These are phyloP conservation scores for Amoeboaphelidium protococcarum DNA, from an alignment of 371 early-diverging fungal genomes.

Conservation along the genomic window DNA sequence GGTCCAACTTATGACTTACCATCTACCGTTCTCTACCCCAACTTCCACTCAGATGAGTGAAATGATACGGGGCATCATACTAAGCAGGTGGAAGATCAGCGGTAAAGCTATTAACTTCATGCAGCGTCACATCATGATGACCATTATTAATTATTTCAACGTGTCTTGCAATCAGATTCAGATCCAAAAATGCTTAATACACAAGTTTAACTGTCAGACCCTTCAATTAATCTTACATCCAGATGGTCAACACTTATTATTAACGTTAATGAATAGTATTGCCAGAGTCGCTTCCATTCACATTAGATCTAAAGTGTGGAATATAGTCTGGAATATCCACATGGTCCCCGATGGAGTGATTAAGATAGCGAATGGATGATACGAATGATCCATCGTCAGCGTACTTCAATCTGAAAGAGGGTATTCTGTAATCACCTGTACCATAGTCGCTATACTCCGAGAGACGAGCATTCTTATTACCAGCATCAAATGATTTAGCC, in stretches of 20 bases:
- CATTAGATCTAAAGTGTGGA: neutral
- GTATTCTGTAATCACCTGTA: neutral
- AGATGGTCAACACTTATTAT: neutral
- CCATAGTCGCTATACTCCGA: neutral
- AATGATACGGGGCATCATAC: neutral
- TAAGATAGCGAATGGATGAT: neutral
- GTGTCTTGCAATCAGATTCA: too few species aligned
- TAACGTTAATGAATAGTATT: neutral
- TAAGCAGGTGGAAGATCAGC: neutral
- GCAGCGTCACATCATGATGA: neutral
- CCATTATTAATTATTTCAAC: too few species aligned
- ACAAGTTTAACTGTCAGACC: too few species aligned
- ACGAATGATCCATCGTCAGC: neutral
- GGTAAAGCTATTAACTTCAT: neutral
- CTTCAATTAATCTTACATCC: too few species aligned
- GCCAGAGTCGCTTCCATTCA: too few species aligned
- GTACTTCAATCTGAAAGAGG: neutral
- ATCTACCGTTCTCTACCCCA: neutral
- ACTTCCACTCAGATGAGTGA: neutral
- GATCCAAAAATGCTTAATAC: too few species aligned
- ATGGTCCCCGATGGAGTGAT: neutral
- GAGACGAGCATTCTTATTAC: neutral
- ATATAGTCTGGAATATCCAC: neutral
- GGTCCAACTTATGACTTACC: neutral
- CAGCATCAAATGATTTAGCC: neutral